These are phyloP conservation scores for Aureobasidium musti DNA, from an alignment of 2,329 filamentous ascomycete species.

Conservation along the genomic window DNA sequence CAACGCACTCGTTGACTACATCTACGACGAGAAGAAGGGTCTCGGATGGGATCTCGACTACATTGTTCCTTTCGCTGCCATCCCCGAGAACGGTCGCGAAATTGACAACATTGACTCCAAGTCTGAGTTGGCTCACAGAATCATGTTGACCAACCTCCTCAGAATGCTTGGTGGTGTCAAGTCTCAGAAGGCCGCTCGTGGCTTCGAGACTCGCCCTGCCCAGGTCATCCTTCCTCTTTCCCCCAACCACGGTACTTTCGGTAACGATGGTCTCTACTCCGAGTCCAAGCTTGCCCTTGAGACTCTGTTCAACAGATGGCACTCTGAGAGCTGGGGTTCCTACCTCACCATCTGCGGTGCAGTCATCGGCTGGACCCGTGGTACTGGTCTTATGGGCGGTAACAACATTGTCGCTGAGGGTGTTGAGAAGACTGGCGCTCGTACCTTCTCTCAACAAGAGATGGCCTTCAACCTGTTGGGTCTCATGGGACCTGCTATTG, in stretches of 20 bases:
- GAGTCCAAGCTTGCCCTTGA: slow-evolving; percentile 97
- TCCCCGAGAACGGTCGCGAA: slow-evolving; percentile 95
- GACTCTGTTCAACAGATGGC: slow-evolving; percentile 98
- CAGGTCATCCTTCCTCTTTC: slow-evolving; percentile 96
- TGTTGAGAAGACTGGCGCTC: slow-evolving; percentile 93
- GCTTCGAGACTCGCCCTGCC: slow-evolving; percentile 91
- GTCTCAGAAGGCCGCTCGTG: slow-evolving; percentile 80
- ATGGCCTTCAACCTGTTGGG: slow-evolving; percentile 99
- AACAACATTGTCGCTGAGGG: slow-evolving; percentile 98
- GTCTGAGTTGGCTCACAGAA: slow-evolving; percentile 95
- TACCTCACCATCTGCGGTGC: slow-evolving; percentile 98
- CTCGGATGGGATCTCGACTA: slow-evolving; percentile 98
- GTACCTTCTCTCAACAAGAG: slow-evolving; percentile 98
- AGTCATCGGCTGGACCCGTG: slow-evolving; percentile 98
- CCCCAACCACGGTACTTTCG: slow-evolving; percentile 97
- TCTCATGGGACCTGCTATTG: slow-evolving; percentile 90
- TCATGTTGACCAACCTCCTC: slow-evolving; percentile 97
- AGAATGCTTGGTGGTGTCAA: slow-evolving; percentile 90
- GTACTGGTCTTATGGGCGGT: slow-evolving; percentile 94
- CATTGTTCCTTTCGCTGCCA: slow-evolving; percentile 94
- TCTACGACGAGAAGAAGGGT: slow-evolving; percentile 94
- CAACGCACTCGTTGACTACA: slow-evolving; percentile 89
- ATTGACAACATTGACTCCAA: slow-evolving; percentile 97
- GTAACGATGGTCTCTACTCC: slow-evolving; percentile 95
- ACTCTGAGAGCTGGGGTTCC: slow-evolving; percentile 94